Evolutionary conservation across 1,139 yeast species (phyloP), one percentile per base, ranked within the genome.

Genomic region (Lipomyces yarrowii): DNA sequence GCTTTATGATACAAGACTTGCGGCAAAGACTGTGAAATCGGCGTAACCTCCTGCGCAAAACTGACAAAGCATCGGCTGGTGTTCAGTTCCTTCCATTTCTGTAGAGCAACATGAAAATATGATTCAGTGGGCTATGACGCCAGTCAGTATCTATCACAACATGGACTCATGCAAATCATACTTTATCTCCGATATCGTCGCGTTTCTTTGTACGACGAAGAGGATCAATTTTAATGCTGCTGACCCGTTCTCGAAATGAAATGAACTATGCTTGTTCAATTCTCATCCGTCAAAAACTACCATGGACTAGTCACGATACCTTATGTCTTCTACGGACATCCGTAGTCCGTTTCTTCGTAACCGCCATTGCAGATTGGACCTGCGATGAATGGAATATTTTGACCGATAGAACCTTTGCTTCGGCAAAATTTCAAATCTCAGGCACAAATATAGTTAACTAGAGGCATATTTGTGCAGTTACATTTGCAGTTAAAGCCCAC

Each of bases 31-130:
- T 88, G 89, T 26, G 86, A 81, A 23, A 83, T 73, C 1, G 82
- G 80, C 65, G 85, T 86, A 1, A 89, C 84, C 63, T 83, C 82
- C 18, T 83, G 84, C 5, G 83, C 80, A 73, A 92, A 89, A 11
- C 84, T 86, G 6, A 88, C 84, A 75, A 91, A 94, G 63, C 82
- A 83, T 3, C 87, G 87, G 62, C 97, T 88, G 67, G 91, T 78
- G 75, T 93, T 94, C 64, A 91, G 85, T 74, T 94, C 98, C 69
- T 82, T 83, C 98, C 98, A 94, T 73, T 91, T 92, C 64, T 89
- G 88, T 68, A 90, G 81, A 0, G 97, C 87, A 6, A 96, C 84
- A 53, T 88, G 78, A 72, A 93, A 90, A 77, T 89, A 94, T 1
- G 97, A 91, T 33, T 67, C 67, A 32, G 67, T 60, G 13, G 64